Evolutionary conservation across 2,329 filamentous ascomycete genomes (phyloP).

Genomic region (Cucurbitaria berberidis): DNA sequence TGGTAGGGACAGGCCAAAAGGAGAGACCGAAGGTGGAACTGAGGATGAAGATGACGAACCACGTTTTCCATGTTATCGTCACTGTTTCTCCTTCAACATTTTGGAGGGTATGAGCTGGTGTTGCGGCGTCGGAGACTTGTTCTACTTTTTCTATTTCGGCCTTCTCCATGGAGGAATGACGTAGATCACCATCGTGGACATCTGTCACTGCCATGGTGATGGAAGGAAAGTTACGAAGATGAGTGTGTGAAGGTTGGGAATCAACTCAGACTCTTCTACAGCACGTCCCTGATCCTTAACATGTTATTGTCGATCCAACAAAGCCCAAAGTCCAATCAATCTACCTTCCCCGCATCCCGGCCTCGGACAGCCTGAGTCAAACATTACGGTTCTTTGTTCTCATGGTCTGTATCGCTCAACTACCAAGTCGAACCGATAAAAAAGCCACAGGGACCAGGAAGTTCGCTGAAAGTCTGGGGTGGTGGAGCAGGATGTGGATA

Average conservation of each 20-base stretch:
- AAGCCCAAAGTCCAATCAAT: not conserved
- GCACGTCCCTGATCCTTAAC: not conserved
- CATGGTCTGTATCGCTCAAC: not conserved
- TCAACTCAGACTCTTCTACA: constrained; percentile 1
- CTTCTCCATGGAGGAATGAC: constrained; percentile 23
- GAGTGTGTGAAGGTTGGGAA: not conserved
- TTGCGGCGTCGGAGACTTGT: constrained; percentile 9
- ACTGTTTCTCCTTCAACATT: constrained; percentile 20
- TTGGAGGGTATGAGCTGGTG: constrained; percentile 5
- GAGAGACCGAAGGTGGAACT: constrained; percentile 35
- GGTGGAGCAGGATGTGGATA: constrained; percentile 2
- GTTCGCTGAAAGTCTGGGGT: not conserved
- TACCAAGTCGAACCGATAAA: not conserved
- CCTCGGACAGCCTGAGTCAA: not conserved
- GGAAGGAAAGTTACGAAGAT: not conserved
- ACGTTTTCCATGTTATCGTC: constrained; percentile 33
- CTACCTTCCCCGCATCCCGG: constrained; percentile 1
- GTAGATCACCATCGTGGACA: constrained; percentile 1
- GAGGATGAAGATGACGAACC: constrained; percentile 36
- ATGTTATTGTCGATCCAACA: not conserved
- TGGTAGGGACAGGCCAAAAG: constrained; percentile 40
- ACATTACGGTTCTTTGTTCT: not conserved
- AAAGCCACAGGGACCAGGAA: not conserved
- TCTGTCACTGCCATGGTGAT: constrained; percentile 18
- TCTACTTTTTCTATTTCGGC: constrained; percentile 26